Base-by-base conservation (phyloP, 495 filamentous ascomycete species). In the Lichenothelia convexa region DNA sequence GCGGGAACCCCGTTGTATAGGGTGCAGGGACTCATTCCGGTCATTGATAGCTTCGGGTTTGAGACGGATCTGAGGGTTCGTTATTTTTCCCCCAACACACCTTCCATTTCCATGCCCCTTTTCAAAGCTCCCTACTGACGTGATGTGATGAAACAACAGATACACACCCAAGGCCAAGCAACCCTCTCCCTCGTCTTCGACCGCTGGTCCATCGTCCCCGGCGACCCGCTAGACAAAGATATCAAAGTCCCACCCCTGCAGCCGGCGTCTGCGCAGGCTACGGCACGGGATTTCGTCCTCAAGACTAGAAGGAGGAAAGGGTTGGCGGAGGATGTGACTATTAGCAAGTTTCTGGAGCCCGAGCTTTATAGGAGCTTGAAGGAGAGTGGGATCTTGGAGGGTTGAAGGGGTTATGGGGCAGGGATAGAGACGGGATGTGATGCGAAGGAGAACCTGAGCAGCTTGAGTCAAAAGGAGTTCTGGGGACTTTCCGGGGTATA, bases 41-140 rank as follows among this genome's bases (percentile, higher is more conserved):
- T 97, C 22, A 91, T 97, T 47, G 89, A 97, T 60, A 79, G 71
- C 8, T 97, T 97, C 50, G 89, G 89, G 5, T 94, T 97, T 55
- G 89, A 97, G 59, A 95, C 89, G 2, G 89, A 97, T 59, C 65
- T 95, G 29, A 63, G 89, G 33, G 53, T 56, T 45, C 41, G 53
- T 43, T 32, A 3, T 35, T n/a, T 24, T 24, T 21, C 40, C 26
- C 30, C 20, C 19, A 21, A 15, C 17, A 11, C 19, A 22, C 30
- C 44, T 18, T 36, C 1, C 19, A 21, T 27, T 12, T 20, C 17
- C 11, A 21, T 20, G 34, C 13, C 1, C 7, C n/a, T n/a, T n/a
- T n/a, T n/a, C n/a, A n/a, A n/a, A n/a, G n/a, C n/a, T n/a, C n/a
- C n/a, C n/a, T n/a, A n/a, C n/a, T n/a, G n/a, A n/a, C n/a, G n/a